Evolutionary conservation across 495 filamentous ascomycete genomes (phyloP).

Genomic region (Annulohypoxylon stygium): DNA sequence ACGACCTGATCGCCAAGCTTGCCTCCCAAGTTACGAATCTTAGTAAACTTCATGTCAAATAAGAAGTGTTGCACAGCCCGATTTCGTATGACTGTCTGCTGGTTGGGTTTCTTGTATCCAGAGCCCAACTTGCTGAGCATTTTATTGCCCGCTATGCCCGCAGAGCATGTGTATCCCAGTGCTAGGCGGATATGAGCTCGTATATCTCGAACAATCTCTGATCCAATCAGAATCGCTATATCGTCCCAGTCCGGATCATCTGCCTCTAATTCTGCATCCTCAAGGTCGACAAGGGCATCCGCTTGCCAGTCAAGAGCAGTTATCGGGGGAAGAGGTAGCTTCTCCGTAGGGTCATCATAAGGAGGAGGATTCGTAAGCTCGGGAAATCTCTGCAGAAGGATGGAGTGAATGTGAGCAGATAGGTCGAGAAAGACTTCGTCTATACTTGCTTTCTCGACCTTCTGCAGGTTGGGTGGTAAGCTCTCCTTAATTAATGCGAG

Average conservation of each 20-base stretch:
- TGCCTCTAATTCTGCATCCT: slow-evolving; percentile 76
- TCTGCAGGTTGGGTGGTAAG: slow-evolving; percentile 71
- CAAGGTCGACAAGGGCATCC: slow-evolving; percentile 82
- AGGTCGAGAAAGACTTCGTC: slow-evolving; percentile 94
- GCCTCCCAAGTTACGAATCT: slow-evolving; percentile 95
- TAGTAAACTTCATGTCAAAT: slow-evolving; percentile 89
- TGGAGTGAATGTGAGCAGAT: slow-evolving; percentile 80
- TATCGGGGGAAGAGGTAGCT: slow-evolving; percentile 78
- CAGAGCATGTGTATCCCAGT: slow-evolving; percentile 90
- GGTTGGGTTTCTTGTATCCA: slow-evolving; percentile 90
- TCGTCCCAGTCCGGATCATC: slow-evolving; percentile 97
- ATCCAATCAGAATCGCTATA: slow-evolving; percentile 84
- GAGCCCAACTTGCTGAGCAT: slow-evolving; percentile 96
- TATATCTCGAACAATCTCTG: slow-evolving; percentile 86
- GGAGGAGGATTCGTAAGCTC: slow-evolving; percentile 73
- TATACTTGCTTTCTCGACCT: slow-evolving; percentile 91
- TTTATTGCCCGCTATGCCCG: slow-evolving; percentile 89
- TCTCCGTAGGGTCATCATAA: slow-evolving; percentile 78
- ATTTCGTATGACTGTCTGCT: slow-evolving; percentile 90
- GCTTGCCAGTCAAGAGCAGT: slow-evolving; percentile 84
- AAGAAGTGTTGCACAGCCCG: slow-evolving; percentile 86
- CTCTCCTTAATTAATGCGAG: slow-evolving; percentile 82
- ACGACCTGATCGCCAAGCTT: slow-evolving; percentile 91
- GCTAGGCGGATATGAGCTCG: slow-evolving; percentile 73
- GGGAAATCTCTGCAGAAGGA: slow-evolving; percentile 82